Base-by-base conservation (phyloP, 1,139 yeast species). In the Yarrowia galli region DNA sequence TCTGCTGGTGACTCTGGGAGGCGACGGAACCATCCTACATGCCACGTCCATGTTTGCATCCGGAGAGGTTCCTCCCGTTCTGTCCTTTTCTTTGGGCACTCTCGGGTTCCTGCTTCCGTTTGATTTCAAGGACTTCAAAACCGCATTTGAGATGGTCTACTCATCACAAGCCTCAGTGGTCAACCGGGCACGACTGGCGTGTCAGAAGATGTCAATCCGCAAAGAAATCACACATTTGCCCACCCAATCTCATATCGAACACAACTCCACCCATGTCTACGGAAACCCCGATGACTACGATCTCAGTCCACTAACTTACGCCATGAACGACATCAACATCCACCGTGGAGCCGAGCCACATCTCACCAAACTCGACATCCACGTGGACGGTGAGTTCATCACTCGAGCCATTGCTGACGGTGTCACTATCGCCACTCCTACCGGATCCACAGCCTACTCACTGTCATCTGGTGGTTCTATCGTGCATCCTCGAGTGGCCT, bases 371-470 rank as follows among this genome's bases (percentile, higher is more conserved):
- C 81, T 93, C 69, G 97, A 93, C 73, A 88, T 93, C 20, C 87
- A 82, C 72, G 88, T 92, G 35, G 96, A 92, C 76, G 91, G 89
- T 42, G 89, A 89, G 74, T 89, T 88, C 74, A 81, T 93, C 69
- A 93, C 99, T 13, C 86, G 95, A 67, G 92, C 97, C 10, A 90
- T 93, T 0, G 97, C 96, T 0, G 98, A 93, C 77, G 98, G 98
- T 23, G 85, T 93, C 18, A 86, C 89, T 10, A 82, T 92, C 66
- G 84, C 96, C 12, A 90, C 98, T 0, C 98, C 98, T 13, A 93
- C 98, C 0, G 98, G 98, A 0, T 91, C 97, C 10, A 93, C 98
- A 0, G 98, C 98, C 0, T 93, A 93, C 76, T 91, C 97, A 0
- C 80, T 93, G 65, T 87, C 92, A 35, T 87, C 97, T 1, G 98